phyloP scores from a whole-genome alignment of 805 yeast genomes.

The Vanderwaltozyma verrucispora region DNA sequence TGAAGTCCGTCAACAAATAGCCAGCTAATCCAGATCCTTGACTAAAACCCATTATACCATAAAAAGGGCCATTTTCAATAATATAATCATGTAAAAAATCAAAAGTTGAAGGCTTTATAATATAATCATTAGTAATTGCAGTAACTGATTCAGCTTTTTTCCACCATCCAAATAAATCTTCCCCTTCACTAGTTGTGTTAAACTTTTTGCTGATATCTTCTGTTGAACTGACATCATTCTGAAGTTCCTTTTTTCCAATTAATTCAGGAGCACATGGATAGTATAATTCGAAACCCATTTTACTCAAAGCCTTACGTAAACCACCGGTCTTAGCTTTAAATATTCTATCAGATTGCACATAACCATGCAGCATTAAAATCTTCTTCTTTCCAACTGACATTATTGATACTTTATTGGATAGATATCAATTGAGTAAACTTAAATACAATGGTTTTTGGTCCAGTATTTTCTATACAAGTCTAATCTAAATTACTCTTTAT shows the following conservation, averaged over 20 bases:
- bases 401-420: too few relatives aligned
- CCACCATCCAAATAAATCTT: constrained; percentile 60
- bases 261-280: constrained; percentile 62
- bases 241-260: constrained; percentile 8
- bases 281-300: constrained; percentile 51
- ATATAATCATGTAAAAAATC: constrained; percentile 35
- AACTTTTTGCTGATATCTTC: constrained; percentile 23
- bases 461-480: too few relatives aligned
- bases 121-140: constrained; percentile 9
- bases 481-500: too few relatives aligned
- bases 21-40: constrained; percentile 88
- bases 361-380: constrained; percentile 82
- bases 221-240: not conserved
- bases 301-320: constrained; percentile 57
- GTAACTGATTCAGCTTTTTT: constrained; percentile 27
- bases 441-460: too few relatives aligned
- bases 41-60: constrained; percentile 80
- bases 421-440: too few relatives aligned
- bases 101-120: constrained; percentile 29
- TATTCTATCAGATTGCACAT: constrained; percentile 68
- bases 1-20: constrained; percentile 44
- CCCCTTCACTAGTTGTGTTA: constrained; percentile 20
- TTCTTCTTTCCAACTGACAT: constrained; percentile 23
- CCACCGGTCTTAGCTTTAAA: constrained; percentile 84
- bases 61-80: constrained; percentile 57